Base-by-base conservation (phyloP, 345 rosid genomes). In the Raphanus sativus region DNA sequence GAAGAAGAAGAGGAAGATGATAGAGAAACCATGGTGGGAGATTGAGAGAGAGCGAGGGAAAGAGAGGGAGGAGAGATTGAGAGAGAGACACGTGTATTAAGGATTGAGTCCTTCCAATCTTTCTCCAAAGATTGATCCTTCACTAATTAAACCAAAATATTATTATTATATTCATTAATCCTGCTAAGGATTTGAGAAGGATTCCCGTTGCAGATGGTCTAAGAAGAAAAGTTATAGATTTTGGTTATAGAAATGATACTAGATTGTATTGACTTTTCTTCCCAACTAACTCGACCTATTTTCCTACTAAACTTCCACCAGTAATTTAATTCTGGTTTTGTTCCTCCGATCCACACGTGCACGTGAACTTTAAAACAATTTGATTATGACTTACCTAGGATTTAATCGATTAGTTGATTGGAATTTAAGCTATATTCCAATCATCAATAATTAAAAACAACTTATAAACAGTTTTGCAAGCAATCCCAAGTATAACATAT, bases 251-350 rank as follows among this genome's bases (percentile, higher is more conserved):
- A n/a, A 45, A 28, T 32, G 50, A 30, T 56, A 21, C 21, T 21
- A 32, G 36, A 65, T 60, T 36, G 69, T 66, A 59, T 72, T 48
- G 56, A 73, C 70, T 48, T 48, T 54, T 12, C 62, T 62, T 74
- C 66, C 67, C 55, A 79, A 40, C 79, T 40, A 74, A 69, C 71
- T 79, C 63, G 56, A 28, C 62, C 71, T 62, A 62, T 69, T 75
- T 80, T 80, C 83, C 75, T 80, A 75, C 79, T 80, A 75, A 75
- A 42, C 82, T 64, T 64, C 71, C 71, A 80, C 79, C 83, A 70
- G 75, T 74, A 79, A 68, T 54, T 24, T 67, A 48, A 67, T 36
- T 62, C 58, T 36, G 70, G 40, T 64, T 30, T 74, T 68, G 32
- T 63, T 79, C 66, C n/a, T 59, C 8, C 54, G 17, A 48, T 13